These are phyloP conservation scores for Zygosaccharomyces siamensis DNA, from an alignment of 805 yeast genomes.

Conservation along the genomic window DNA sequence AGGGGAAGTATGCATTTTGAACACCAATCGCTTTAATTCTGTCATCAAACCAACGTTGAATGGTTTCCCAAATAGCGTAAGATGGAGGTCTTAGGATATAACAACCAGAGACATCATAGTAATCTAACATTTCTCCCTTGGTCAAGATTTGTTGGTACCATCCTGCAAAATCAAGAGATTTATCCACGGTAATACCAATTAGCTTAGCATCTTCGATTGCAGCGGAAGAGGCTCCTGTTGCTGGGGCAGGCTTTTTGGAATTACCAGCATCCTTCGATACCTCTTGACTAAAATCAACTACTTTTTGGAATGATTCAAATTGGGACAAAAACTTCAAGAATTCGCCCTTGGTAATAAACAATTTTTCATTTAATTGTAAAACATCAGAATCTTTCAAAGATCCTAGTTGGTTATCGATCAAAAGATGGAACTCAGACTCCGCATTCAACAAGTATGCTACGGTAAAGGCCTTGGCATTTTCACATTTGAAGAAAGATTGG, in stretches of 20 bases:
- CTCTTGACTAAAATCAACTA: conserved; percentile 49
- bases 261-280: conserved; percentile 38
- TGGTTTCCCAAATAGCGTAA: conserved; percentile 88
- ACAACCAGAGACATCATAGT: conserved; percentile 98
- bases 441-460: conserved; percentile 39
- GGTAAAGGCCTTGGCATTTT: conserved; percentile 31
- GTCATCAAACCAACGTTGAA: conserved; percentile 80
- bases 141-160: conserved; percentile 97
- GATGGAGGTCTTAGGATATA: conserved; percentile 96
- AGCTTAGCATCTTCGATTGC: conserved; percentile 79
- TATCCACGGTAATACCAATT: conserved; percentile 94
- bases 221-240: conserved; percentile 37
- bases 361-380: conserved; percentile 27
- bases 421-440: conserved; percentile 26
- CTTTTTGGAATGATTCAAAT: conserved; percentile 35
- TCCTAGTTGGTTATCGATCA: conserved; percentile 35
- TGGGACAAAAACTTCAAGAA: conserved; percentile 35
- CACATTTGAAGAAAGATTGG: conserved; percentile 42
- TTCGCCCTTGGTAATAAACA: conserved; percentile 27
- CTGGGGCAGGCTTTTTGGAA: conserved; percentile 27
- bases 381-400: conserved; percentile 35
- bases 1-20: conserved; percentile 93
- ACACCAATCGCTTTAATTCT: conserved; percentile 86
- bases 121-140: conserved; percentile 97
- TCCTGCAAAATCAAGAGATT: conserved; percentile 84